A percentile compares a stretch with the other conserved stretches of the same genome.
Conservation (phyloP, 768 basidiomycete genomes). For the Gelatoporia subvermispora region DNA sequence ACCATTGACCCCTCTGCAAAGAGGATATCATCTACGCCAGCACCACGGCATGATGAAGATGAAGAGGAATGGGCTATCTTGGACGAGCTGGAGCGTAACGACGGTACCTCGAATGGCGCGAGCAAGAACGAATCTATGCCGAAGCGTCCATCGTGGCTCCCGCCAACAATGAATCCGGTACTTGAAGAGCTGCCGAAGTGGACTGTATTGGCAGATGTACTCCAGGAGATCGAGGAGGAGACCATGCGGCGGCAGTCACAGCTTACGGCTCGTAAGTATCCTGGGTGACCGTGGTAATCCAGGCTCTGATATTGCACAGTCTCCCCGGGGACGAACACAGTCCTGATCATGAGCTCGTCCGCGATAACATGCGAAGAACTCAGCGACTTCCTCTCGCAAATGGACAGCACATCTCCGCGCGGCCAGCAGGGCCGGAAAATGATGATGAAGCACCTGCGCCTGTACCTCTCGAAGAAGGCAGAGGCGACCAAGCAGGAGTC, state of each 20-base stretch:
- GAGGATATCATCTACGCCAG: constrained; percentile 22
- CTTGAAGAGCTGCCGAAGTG: constrained; percentile 96
- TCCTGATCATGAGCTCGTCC: constrained; percentile 87
- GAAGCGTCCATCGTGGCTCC: constrained; percentile 56
- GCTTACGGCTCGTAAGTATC: constrained; percentile 17
- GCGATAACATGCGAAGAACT: constrained; percentile 68
- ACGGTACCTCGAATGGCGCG: background rate
- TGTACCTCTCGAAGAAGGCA: constrained; percentile 63
- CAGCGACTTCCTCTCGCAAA: constrained; percentile 71
- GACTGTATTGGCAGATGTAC: constrained; percentile 75
- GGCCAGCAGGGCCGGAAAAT: constrained; percentile 66
- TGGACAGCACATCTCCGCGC: constrained; percentile 51
- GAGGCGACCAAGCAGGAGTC: constrained; percentile 33
- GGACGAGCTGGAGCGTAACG: constrained; percentile 51
- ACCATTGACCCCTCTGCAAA: constrained; percentile 33
- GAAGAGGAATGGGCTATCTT: constrained; percentile 73
- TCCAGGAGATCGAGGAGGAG: constrained; percentile 89
- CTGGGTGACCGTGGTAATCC: background rate
- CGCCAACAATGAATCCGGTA: constrained; percentile 75
- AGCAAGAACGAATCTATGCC: constrained; percentile 3
- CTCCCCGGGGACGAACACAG: constrained; percentile 61
- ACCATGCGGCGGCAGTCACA: constrained; percentile 56
- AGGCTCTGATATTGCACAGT: constrained; percentile 9
- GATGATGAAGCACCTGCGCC: constrained; percentile 72
- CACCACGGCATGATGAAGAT: constrained; percentile 41